These are phyloP conservation scores for Pigoraptor vietnamica DNA, from an alignment of 78 protist genomes.

Conservation along the genomic window DNA sequence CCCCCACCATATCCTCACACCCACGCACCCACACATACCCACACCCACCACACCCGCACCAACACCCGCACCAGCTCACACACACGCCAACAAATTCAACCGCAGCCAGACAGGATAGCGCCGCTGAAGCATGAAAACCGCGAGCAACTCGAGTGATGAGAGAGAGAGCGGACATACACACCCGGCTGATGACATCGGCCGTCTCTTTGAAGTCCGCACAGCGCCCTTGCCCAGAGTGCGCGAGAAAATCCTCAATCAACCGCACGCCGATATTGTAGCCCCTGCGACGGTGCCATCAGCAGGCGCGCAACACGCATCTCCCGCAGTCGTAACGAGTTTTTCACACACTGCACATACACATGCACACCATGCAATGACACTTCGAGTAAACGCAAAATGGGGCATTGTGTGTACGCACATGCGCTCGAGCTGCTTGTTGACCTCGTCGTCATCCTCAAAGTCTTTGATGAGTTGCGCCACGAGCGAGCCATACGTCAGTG, in stretches of 20 bases:
- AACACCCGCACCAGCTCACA: background rate
- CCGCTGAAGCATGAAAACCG: too few species aligned
- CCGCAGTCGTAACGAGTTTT: too few species aligned
- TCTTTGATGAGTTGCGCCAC: conserved; percentile 92
- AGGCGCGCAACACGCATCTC: background rate
- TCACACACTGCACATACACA: background rate
- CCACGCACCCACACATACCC: background rate
- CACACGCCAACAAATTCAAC: background rate
- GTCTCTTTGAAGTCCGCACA: conserved; percentile 85
- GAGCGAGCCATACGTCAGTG: conserved; percentile 95
- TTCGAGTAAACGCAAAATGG: background rate
- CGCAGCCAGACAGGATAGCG: too few species aligned
- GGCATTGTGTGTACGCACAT: conserved; percentile 61
- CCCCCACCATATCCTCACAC: background rate
- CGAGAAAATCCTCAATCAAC: conserved; percentile 91
- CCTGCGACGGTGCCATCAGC: conserved; percentile 23
- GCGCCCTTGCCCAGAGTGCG: conserved; percentile 54
- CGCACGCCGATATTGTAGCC: conserved; percentile 94
- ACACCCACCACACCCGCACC: background rate
- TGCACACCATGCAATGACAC: background rate
- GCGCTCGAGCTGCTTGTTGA: conserved; percentile 85
- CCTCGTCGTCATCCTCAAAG: conserved; percentile 76
- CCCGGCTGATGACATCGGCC: conserved; percentile 88
- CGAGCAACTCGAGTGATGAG: too few species aligned
- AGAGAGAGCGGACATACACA: conserved; percentile 3